Base-by-base conservation (phyloP, 1,139 yeast species). In the Suhomyces maxii region DNA sequence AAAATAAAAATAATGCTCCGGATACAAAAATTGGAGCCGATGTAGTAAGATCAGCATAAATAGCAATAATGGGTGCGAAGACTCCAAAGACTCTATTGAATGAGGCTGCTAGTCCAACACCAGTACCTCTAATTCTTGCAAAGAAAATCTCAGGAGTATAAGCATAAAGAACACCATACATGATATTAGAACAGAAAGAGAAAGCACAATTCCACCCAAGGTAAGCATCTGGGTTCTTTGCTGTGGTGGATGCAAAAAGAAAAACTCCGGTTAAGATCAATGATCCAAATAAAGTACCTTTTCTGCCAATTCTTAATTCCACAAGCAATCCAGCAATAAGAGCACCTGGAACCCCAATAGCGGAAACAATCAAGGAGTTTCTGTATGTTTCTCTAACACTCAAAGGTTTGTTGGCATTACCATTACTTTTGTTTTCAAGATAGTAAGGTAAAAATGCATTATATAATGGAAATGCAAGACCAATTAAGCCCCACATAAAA, bases 201-300 rank as follows among this genome's bases (percentile, higher is more conserved):
- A 73, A 73, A 25, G 65, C 67, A 51, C 77, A 73, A 51, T 69
- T 73, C 76, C 76, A 73, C n/a, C 70, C 77, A 53, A 73, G 61
- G 49, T 68, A 60, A 14, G 73, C 68, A 51, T 71, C 64, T 36
- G 72, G 55, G 7, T 70, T 60, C 41, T 63, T 71, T 11, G 79
- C 75, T 5, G 77, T 73, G 11, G 78, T 73, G 12, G 76, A 69
- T 23, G 67, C 68, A 50, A 71, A 71, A 37, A 73, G 59, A 37
- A 73, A 60, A 6, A 72, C 64, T 1, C 78, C 79, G 0, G 77
- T 73, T 47, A 70, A 53, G 5, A 71, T 34, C 33, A 70, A 57
- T 2, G 77, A 68, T 4, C 54, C 56, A 25, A 56, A 58, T 25
- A 73, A 58, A 1, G 75, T 67, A 0, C 78, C 78, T 49, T 71